phyloP scores from a whole-genome alignment of 2,329 filamentous ascomycete genomes.

The Pyricularia pennisetigena region DNA sequence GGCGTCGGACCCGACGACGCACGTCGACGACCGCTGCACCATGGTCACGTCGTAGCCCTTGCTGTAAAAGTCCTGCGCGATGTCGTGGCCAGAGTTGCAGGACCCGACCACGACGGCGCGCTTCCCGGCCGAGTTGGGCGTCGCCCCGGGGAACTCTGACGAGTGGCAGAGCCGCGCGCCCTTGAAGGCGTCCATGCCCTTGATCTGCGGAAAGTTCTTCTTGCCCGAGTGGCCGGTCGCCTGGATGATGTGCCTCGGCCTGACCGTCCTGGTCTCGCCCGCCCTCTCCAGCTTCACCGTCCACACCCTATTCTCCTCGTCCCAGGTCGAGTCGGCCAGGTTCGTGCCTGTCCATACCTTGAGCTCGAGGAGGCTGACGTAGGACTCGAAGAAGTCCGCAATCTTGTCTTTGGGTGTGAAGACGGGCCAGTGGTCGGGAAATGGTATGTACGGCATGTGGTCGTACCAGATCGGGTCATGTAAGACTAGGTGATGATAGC shows the following conservation, averaged over 20 bases:
- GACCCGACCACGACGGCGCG: slow-evolving; percentile 47
- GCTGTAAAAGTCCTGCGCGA: slow-evolving; percentile 47
- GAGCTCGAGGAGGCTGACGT: slow-evolving; percentile 55
- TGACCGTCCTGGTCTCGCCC: slow-evolving; percentile 40
- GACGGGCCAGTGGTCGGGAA: slow-evolving; percentile 56
- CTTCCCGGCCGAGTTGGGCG: slow-evolving; percentile 25
- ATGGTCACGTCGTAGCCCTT: slow-evolving; percentile 50
- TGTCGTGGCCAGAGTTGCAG: slow-evolving; percentile 50
- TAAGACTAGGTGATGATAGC: slow-evolving; percentile 56
- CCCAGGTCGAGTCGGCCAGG: slow-evolving; percentile 36
- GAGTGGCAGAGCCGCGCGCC: slow-evolving; percentile 45
- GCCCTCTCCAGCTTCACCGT: slow-evolving; percentile 41
- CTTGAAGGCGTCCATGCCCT: slow-evolving; percentile 41
- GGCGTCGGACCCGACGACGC: slow-evolving; percentile 37
- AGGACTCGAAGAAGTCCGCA: slow-evolving; percentile 57
- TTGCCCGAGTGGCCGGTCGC: slow-evolving; percentile 61
- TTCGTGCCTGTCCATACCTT: slow-evolving; percentile 54
- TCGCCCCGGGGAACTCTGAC: slow-evolving; percentile 37
- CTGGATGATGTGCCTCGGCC: slow-evolving; percentile 55
- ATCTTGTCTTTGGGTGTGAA: slow-evolving; percentile 67
- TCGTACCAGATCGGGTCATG: slow-evolving; percentile 57
- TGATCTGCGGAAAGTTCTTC: slow-evolving; percentile 48
- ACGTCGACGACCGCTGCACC: slow-evolving; percentile 48
- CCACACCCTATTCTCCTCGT: slow-evolving; percentile 41
- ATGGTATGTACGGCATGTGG: slow-evolving; percentile 54